Base-by-base conservation (phyloP, 805 yeast genomes). In the Hyphopichia homilentoma region DNA sequence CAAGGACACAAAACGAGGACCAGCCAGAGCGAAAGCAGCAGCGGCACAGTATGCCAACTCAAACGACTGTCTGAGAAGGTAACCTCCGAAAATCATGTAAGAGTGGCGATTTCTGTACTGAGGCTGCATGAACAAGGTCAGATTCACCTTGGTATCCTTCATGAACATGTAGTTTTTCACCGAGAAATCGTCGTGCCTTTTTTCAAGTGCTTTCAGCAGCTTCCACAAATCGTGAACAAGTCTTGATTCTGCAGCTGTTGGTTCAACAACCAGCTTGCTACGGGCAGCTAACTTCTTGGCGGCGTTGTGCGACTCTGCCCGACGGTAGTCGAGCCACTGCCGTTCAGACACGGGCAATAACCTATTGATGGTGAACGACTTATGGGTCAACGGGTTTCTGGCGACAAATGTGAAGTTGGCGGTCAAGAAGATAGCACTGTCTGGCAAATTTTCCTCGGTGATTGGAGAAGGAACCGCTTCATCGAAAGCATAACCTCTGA, bases 351-450 rank as follows among this genome's bases (percentile, higher is more conserved):
- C 67, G 20, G 96, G 96, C 30, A 84, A 71, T 28, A 89, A 63
- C 41, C 79, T 73, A 65, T 89, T 89, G 44, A 89, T 83, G 6
- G 95, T 85, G 62, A 86, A 84, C 2, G 96, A 81, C 52, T 76
- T 82, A 57, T 85, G 94, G n/a, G 96, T 86, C 34, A 78, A 77
- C 6, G 97, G 97, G 55, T 89, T 85, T 59, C 97, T 75, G 12
- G 97, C 97, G 21, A 88, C 97, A 62, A 89, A 89, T 0, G 97
- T 89, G 68, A 89, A 89, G 51, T 84, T 85, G 5, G 97, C 96
- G 20, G 87, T 81, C 47, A 89, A 61, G 57, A 89, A 86, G 15
- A 85, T 79, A 29, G 84, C 81, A 16, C 78, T 79, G 7, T 70
- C 74, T 16, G 77, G 74, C 39, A 87, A 73, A 23, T 75, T 65